phyloP scores from a whole-genome alignment of 108 stramenopile genomes.

The Skeletonema costatum region DNA sequence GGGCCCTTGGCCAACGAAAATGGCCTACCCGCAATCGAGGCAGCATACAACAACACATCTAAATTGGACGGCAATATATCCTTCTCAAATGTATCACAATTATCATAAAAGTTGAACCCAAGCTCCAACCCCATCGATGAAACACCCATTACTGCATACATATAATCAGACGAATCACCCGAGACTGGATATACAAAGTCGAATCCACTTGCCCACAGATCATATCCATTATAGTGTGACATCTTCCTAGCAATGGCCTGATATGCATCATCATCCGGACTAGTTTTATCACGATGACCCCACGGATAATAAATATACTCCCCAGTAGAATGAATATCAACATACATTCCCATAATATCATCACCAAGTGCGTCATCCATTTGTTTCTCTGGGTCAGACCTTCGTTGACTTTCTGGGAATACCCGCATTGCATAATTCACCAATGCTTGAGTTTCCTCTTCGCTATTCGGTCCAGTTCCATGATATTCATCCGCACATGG shows the following conservation, averaged over 20 bases:
- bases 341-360: conserved; percentile 43
- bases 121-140: conserved; percentile 57
- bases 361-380: conserved; percentile 28
- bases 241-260: conserved; percentile 46
- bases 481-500: conserved; percentile 42
- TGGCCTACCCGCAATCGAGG: conserved; percentile 42
- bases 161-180: conserved; percentile 50
- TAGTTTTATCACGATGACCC: conserved; percentile 27
- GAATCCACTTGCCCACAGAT: conserved; percentile 26
- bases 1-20: conserved; percentile 50
- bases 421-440: conserved; percentile 37
- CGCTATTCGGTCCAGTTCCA: conserved; percentile 45
- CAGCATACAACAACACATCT: conserved; percentile 44
- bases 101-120: conserved; percentile 51
- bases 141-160: conserved; percentile 53
- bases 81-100: conserved; percentile 50
- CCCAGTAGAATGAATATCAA: conserved; percentile 59
- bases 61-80: conserved; percentile 32
- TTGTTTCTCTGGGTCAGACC: conserved; percentile 19
- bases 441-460: conserved; percentile 57
- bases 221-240: conserved; percentile 20
- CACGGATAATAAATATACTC: conserved; percentile 53
- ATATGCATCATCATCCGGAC: conserved; percentile 32
- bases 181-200: conserved; percentile 24
- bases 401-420: conserved; percentile 51